Evolutionary conservation across 345 rosid species (phyloP).

Genomic region (Nasturtium officinale): DNA sequence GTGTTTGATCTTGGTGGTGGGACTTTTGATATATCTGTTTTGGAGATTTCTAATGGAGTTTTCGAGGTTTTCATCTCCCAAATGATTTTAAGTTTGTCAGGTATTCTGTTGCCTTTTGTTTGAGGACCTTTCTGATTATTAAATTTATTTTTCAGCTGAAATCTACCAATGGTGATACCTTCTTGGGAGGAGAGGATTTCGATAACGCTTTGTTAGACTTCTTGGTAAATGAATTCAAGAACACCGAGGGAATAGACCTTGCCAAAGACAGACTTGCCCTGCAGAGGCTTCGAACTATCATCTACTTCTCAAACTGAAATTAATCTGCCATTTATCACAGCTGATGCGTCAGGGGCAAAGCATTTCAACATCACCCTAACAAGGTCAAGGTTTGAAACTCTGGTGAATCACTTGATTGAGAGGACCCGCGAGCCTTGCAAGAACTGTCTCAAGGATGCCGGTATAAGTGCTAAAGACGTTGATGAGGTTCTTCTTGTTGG

Average conservation of each 20-base stretch:
- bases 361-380: slow-evolving; percentile 83
- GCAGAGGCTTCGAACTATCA: slow-evolving; percentile 88
- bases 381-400: slow-evolving; percentile 68
- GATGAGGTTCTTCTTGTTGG: slow-evolving; percentile 90
- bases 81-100: not conserved
- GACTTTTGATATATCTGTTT: slow-evolving; percentile 80
- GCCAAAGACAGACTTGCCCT: slow-evolving; percentile 78
- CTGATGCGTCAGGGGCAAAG: slow-evolving; percentile 82
- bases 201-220: slow-evolving; percentile 77
- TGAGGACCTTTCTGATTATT: not conserved
- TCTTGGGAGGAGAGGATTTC: slow-evolving; percentile 94
- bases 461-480: slow-evolving; percentile 64
- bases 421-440: slow-evolving; percentile 73
- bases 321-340: slow-evolving; percentile 82
- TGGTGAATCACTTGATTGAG: slow-evolving; percentile 75
- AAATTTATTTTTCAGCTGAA: slow-evolving; percentile 56
- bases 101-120: not conserved
- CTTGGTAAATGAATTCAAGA: slow-evolving; percentile 80
- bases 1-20: slow-evolving; percentile 97
- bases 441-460: slow-evolving; percentile 84
- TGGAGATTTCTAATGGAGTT: slow-evolving; percentile 93
- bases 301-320: slow-evolving; percentile 86
- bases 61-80: slow-evolving; percentile 58
- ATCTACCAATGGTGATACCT: slow-evolving; percentile 97
- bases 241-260: slow-evolving; percentile 70